phyloP scores from a whole-genome alignment of 2,329 filamentous ascomycete genomes.

The Fusarium austroafricanum region DNA sequence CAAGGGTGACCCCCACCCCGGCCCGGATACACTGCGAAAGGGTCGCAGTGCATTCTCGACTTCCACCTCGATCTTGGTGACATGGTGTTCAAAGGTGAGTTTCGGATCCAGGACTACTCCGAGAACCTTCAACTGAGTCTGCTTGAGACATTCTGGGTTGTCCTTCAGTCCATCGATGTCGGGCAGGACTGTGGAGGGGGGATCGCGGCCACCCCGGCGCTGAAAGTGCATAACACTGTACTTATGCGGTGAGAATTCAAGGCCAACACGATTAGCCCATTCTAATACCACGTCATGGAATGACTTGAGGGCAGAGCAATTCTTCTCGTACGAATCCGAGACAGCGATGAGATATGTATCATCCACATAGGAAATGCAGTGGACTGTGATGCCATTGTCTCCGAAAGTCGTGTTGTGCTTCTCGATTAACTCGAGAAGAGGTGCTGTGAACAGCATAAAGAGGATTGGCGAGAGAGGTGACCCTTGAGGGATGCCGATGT shows the following conservation, averaged over 20 bases:
- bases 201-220: no score
- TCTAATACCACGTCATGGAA: slow-evolving; percentile 1
- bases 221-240: slow-evolving; percentile 20
- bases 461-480: slow-evolving; percentile 7
- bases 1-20: background rate
- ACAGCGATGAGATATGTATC: slow-evolving; percentile 14
- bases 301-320: background rate
- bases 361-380: slow-evolving; percentile 7
- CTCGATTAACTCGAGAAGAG: background rate
- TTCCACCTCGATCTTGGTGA: background rate
- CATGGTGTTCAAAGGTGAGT: background rate
- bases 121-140: background rate
- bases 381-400: background rate
- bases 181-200: no score
- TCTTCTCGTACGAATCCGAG: background rate
- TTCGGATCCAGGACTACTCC: background rate
- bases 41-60: background rate
- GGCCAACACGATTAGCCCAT: background rate
- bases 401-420: background rate
- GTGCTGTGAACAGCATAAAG: slow-evolving; percentile 20
- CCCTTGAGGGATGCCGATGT: slow-evolving; percentile 26
- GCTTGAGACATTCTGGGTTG: background rate
- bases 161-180: slow-evolving; percentile 2
- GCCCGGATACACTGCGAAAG: background rate
- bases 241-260: slow-evolving; percentile 5